A percentile compares a stretch with the other conserved stretches of the same genome.
Evolutionary conservation across 106 monocot genomes (phyloP).

Genomic region (Phalaenopsis equestris): DNA sequence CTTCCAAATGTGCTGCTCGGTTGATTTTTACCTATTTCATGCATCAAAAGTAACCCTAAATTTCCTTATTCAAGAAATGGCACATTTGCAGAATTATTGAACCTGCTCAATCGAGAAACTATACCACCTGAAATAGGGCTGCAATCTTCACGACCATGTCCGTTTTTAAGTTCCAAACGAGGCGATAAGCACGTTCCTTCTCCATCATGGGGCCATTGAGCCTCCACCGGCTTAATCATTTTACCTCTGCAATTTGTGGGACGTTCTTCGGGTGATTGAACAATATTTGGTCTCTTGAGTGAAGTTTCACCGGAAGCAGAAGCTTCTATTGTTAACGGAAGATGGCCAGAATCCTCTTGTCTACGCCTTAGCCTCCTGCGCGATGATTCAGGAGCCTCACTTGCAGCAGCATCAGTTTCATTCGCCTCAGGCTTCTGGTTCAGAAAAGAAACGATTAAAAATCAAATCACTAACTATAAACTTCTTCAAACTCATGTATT

Average conservation of each 20-base stretch:
- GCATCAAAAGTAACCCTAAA: not conserved
- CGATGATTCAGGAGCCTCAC: slow-evolving; percentile 7
- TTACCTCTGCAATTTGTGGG: not conserved
- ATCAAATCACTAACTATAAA: not conserved
- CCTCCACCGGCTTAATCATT: not conserved
- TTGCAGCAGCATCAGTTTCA: slow-evolving; percentile 6
- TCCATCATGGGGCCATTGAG: not conserved
- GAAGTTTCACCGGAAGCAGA: slow-evolving; percentile 4
- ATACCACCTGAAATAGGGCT: no score
- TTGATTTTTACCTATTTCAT: slow-evolving; percentile 11
- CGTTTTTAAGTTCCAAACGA: not conserved
- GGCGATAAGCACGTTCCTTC: not conserved
- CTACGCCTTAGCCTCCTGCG: slow-evolving; percentile 18
- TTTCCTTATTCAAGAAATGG: not conserved
- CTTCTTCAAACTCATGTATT: not conserved
- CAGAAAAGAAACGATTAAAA: not conserved
- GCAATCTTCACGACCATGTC: not conserved
- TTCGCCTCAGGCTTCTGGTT: slow-evolving; percentile 2
- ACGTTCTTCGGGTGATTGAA: slow-evolving; percentile 1
- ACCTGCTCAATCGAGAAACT: no score
- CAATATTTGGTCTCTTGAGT: slow-evolving; percentile 8
- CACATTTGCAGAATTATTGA: not conserved
- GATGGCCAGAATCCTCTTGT: slow-evolving; percentile 7
- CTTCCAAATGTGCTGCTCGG: slow-evolving; percentile 2
- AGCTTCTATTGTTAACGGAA: not conserved